These are phyloP conservation scores for Camellia granthamiana DNA, from an alignment of 148 eudicot species.

Conservation along the genomic window DNA sequence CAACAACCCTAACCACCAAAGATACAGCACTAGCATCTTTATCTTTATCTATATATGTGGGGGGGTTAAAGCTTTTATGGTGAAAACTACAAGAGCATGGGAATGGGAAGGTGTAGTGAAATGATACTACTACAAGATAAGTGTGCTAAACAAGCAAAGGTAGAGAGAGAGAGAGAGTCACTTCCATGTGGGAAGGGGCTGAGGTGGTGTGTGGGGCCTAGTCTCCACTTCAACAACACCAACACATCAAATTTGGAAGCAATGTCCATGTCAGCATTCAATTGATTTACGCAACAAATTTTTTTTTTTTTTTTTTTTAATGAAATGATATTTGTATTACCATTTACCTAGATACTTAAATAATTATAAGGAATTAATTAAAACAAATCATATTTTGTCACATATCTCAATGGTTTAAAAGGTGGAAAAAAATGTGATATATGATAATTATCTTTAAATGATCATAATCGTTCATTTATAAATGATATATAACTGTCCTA, in stretches of 20 bases:
- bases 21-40: slow-evolving; percentile 12
- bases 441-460: no score
- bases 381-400: no score
- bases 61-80: slow-evolving; percentile 21
- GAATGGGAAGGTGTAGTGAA: slow-evolving; percentile 6
- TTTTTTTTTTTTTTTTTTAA: not conserved
- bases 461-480: no score
- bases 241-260: slow-evolving; percentile 20
- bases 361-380: no score
- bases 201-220: slow-evolving; percentile 14
- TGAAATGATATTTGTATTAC: no score
- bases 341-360: no score
- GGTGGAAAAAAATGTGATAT: no score
- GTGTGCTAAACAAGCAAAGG: slow-evolving; percentile 29
- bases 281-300: slow-evolving; percentile 25
- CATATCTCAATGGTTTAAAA: no score
- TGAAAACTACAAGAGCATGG: slow-evolving; percentile 24
- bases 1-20: slow-evolving; percentile 19
- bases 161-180: not conserved
- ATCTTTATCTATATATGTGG: not conserved
- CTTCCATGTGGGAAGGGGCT: not conserved
- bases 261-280: slow-evolving; percentile 20
- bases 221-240: slow-evolving; percentile 30
- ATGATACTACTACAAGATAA: not conserved
- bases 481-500: no score